Evolutionary conservation across 2,329 filamentous ascomycete species (phyloP), one percentile per base, ranked within the genome.

Genomic region (Talaromyces marneffei): DNA sequence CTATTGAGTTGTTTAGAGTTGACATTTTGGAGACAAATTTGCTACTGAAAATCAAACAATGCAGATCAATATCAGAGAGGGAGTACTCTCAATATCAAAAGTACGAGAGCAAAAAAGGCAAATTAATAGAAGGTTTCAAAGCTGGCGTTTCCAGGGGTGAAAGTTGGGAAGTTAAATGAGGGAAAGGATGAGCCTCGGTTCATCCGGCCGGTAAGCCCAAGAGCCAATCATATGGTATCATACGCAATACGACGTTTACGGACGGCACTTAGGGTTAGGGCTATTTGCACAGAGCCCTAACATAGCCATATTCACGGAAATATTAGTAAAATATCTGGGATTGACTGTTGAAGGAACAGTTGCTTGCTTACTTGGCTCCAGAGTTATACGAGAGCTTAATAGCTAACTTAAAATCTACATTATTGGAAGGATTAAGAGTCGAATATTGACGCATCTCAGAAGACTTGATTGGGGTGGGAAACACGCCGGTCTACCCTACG

Each of bases 21-120:
- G 67, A 68, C 71, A 74, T 74, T 16, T 54, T 64, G 16, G 8
- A 2, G 8, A 44, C 29, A 9, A 16, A 57, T 10, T 9, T 20
- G 2, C 7, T 23, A 23, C 2, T n/a, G 4, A 16, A 35, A 2
- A 25, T n/a, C 12, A 10, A 23, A 16, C 10, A 16, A 46, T 7
- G 12, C 4, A 25, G 37, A 18, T 40, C n/a, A 25, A 29, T n/a
- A 48, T 2, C 12, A 48, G 23, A 48, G 23, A 35, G 14, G 10
- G 10, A 27, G 37, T 27, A n/a, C 20, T 16, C 4, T 23, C 8
- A 7, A 33, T 20, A 20, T 7, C n/a, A 52, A 20, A 23, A 44
- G n/a, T 20, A 31, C 14, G 10, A 16, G 9, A 35, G 23, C 3
- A 10, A 35, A 12, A 35, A 35, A 35, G 9, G 9, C 29, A 31